Evolutionary conservation across 2,329 filamentous ascomycete genomes (phyloP).

Genomic region (Chrysoporthe austroafricana): DNA sequence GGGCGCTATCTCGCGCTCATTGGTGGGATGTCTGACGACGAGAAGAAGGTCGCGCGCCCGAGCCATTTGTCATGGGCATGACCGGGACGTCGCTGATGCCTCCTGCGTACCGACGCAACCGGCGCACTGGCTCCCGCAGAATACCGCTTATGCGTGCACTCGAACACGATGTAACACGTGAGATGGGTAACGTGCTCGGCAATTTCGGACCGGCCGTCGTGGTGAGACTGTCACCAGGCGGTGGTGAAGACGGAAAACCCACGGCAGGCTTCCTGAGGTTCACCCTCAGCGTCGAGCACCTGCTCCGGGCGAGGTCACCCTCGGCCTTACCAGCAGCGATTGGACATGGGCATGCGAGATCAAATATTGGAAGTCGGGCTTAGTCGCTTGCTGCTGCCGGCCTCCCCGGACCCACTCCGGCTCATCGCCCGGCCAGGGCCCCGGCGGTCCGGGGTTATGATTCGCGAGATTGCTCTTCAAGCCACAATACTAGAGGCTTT

Average conservation of each 20-base stretch:
- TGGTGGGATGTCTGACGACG: neutral
- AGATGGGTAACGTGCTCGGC: neutral
- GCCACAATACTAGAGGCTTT: neutral
- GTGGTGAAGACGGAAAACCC: neutral
- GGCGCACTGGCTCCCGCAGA: neutral
- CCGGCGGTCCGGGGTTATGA: neutral
- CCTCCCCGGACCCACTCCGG: neutral
- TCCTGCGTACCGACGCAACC: neutral
- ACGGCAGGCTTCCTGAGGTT: neutral
- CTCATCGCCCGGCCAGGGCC: neutral
- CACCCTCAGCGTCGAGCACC: neutral
- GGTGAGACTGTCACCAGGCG: neutral
- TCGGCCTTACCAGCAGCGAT: neutral
- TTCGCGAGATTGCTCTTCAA: neutral
- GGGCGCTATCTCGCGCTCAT: neutral
- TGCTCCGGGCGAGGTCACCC: neutral
- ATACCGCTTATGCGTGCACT: neutral
- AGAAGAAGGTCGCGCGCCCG: neutral
- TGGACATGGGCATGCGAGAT: neutral
- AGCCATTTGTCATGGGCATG: neutral
- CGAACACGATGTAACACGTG: constrained; percentile 8
- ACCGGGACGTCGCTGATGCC: neutral
- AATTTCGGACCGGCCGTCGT: neutral
- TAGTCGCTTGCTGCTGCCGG: neutral
- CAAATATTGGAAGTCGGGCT: neutral